Conservation (phyloP, 2,329 filamentous ascomycete species). For the Pestalotiopsis sp. region DNA sequence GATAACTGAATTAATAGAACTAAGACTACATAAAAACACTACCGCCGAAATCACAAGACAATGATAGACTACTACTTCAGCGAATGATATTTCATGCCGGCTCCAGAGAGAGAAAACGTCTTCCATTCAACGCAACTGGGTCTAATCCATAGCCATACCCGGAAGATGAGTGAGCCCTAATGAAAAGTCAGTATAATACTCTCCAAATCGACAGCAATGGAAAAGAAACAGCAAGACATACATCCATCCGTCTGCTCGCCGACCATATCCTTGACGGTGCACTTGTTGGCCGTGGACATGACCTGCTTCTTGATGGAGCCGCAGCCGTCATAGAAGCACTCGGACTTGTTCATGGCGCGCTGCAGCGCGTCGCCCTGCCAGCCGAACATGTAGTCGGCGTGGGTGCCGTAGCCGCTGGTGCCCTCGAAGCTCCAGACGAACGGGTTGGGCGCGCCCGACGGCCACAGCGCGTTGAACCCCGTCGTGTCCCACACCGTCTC, state of each 20-base stretch:
- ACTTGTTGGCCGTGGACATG: constrained; percentile 31
- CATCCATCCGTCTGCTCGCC: constrained; percentile 34
- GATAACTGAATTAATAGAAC: no score
- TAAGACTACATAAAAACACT: no score
- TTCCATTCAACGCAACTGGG: background rate
- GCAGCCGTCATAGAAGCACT: constrained; percentile 34
- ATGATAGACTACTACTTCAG: background rate
- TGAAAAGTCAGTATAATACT: constrained; percentile 23
- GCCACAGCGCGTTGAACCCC: constrained; percentile 36
- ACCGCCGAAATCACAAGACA: background rate
- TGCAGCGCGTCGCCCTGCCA: constrained; percentile 41
- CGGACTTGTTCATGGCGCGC: constrained; percentile 38
- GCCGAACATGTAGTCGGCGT: constrained; percentile 42
- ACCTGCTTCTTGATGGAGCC: constrained; percentile 34
- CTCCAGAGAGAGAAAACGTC: background rate
- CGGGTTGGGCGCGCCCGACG: constrained; percentile 33
- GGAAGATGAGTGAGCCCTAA: constrained; percentile 8
- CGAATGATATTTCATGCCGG: background rate
- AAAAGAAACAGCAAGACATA: constrained; percentile 22
- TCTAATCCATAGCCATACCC: background rate
- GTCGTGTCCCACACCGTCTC: constrained; percentile 43
- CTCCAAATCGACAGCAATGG: constrained; percentile 35
- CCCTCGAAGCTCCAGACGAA: constrained; percentile 35
- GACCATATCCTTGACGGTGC: constrained; percentile 31
- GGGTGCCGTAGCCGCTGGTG: constrained; percentile 37